Conservation (phyloP, 495 filamentous ascomycete species). For the Trichoderma asperelloides region DNA sequence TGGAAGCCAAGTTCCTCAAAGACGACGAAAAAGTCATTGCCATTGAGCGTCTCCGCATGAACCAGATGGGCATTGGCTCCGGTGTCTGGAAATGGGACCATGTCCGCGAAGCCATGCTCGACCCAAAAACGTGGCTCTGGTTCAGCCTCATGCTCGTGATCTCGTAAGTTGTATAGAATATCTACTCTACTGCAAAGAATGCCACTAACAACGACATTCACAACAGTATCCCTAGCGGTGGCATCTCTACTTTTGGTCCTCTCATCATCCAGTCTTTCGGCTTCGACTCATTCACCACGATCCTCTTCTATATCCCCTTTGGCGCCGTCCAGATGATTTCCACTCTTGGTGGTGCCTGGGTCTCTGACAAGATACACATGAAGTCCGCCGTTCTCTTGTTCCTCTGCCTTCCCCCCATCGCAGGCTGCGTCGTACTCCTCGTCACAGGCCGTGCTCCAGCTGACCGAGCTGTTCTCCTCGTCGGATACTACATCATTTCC, state of each 20-base stretch:
- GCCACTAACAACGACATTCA: not conserved
- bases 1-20: conserved; percentile 46
- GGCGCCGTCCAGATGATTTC: conserved; percentile 52
- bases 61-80: conserved; percentile 51
- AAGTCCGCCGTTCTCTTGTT: conserved; percentile 46
- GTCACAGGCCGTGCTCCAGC: conserved; percentile 34
- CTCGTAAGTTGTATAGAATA: not conserved
- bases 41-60: conserved; percentile 45
- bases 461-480: conserved; percentile 42
- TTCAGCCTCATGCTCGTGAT: conserved; percentile 43
- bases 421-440: conserved; percentile 47
- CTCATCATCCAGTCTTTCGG: conserved; percentile 53
- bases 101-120: conserved; percentile 44
- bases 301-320: conserved; percentile 56
- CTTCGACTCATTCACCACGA: conserved; percentile 47
- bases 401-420: conserved; percentile 49
- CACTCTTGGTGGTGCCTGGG: conserved; percentile 47
- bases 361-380: conserved; percentile 43
- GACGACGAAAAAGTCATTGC: conserved; percentile 42
- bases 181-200: not conserved
- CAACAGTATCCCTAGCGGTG: conserved; percentile 48
- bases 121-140: conserved; percentile 55
- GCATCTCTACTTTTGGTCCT: conserved; percentile 54
- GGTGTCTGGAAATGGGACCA: conserved; percentile 55
- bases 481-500: conserved; percentile 55